A percentile compares a stretch with the other conserved stretches of the same genome.
phyloP scores from a whole-genome alignment of 2,329 filamentous ascomycete genomes.

The Dactylellina cionopaga region DNA sequence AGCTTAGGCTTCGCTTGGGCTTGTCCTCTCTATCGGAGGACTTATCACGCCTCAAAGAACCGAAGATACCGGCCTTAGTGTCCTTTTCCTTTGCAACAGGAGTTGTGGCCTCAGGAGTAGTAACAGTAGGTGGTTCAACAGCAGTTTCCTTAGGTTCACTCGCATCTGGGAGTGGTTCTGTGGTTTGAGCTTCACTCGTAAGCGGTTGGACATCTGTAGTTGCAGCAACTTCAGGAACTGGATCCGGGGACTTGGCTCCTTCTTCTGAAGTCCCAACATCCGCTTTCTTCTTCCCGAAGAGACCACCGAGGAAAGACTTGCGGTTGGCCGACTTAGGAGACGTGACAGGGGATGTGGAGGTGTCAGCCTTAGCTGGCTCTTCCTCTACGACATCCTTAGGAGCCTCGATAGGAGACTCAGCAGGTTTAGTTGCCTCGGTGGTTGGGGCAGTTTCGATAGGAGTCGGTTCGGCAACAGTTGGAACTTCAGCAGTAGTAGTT shows the following conservation, averaged over 20 bases:
- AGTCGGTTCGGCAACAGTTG: constrained; percentile 50
- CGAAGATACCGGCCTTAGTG: constrained; percentile 17
- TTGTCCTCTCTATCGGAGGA: constrained; percentile 43
- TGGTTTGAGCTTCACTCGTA: constrained; percentile 13
- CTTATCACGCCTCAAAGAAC: constrained; percentile 38
- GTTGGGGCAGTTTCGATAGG: constrained; percentile 57
- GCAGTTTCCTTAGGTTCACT: constrained; percentile 9
- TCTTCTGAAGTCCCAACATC: constrained; percentile 36
- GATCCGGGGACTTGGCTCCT: constrained; percentile 16
- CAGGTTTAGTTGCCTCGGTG: constrained; percentile 56
- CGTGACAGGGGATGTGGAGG: constrained; percentile 43
- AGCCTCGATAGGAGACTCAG: constrained; percentile 41
- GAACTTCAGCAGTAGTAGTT: constrained; percentile 44
- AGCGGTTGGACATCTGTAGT: constrained; percentile 11
- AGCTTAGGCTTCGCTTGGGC: constrained; percentile 18
- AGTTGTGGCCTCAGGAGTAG: constrained; percentile 11
- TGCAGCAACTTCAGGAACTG: background rate
- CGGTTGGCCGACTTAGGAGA: constrained; percentile 42
- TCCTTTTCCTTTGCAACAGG: constrained; percentile 26
- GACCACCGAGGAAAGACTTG: constrained; percentile 40
- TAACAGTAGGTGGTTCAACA: constrained; percentile 4
- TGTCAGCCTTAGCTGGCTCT: too few species aligned
- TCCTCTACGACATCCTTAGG: constrained; percentile 52
- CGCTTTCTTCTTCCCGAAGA: constrained; percentile 34
- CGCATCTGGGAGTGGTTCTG: constrained; percentile 24